Conservation (phyloP, 2,329 filamentous ascomycete genomes). For the Dactylellina parvicollis region DNA sequence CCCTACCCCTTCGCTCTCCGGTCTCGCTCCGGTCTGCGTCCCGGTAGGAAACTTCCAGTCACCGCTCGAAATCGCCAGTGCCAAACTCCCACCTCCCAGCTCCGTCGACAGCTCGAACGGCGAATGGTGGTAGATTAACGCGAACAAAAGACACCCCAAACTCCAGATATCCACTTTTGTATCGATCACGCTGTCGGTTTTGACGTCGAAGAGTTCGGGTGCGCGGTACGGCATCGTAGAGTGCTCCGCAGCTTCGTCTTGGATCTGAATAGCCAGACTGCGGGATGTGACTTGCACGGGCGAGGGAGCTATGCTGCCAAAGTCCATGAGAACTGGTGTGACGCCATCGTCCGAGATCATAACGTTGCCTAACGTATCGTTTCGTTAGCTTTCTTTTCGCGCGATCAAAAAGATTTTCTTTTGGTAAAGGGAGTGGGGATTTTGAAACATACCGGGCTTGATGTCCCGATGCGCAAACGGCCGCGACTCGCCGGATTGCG, state of each 20-base stretch:
- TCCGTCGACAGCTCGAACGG: slow-evolving; percentile 96
- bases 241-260: slow-evolving; percentile 94
- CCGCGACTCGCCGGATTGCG: slow-evolving; percentile 64
- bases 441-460: slow-evolving; percentile 72
- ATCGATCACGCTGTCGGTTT: slow-evolving; percentile 89
- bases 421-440: neutral
- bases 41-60: slow-evolving; percentile 98
- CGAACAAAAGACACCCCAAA: slow-evolving; percentile 95
- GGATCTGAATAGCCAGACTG: slow-evolving; percentile 87
- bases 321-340: slow-evolving; percentile 94
- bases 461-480: slow-evolving; percentile 96
- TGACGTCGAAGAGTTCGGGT: slow-evolving; percentile 96
- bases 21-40: slow-evolving; percentile 72
- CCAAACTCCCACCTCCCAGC: slow-evolving; percentile 89
- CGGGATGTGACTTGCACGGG: slow-evolving; percentile 90
- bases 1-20: slow-evolving; percentile 67
- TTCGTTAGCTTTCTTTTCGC: neutral
- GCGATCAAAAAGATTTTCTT: neutral
- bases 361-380: slow-evolving; percentile 74
- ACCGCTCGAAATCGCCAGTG: slow-evolving; percentile 68
- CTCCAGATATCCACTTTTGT: slow-evolving; percentile 99
- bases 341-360: slow-evolving; percentile 95
- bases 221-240: slow-evolving; percentile 98
- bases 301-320: slow-evolving; percentile 87
- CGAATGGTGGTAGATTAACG: slow-evolving; percentile 93